Base-by-base conservation (phyloP, 768 basidiomycete genomes). In the Amanita phalloides region DNA sequence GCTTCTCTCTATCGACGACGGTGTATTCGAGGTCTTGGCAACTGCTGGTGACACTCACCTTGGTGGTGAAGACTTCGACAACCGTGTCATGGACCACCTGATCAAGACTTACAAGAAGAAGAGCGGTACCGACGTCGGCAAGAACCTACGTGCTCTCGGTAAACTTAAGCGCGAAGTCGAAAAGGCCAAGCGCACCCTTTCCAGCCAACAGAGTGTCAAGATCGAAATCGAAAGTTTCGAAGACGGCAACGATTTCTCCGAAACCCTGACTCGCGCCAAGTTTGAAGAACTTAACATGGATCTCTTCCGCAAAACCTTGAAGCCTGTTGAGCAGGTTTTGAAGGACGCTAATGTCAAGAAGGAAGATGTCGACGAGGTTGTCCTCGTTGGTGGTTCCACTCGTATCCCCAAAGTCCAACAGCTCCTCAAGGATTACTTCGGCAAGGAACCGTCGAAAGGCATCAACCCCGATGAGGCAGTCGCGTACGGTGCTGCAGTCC, bases 401-500 rank as follows among this genome's bases (percentile, higher is more conserved):
- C 94, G 95, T 84, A 99, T 99, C 62, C 95, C 95, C 69, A 96
- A 96, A 76, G 92, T 99, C 57, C 94, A 97, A 64, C 90, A 96
- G 62, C 90, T 98, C 66, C 83, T 99, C 65, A 93, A 92, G 71
- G 94, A 98, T 67, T 97, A 81, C 78, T 99, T 98, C 70, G 84
- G 91, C 66, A 96, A 90, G 75, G 95, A 97, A 67, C 93, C 93
- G 49, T 94, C 94, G 56, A 94, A 92, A 78, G 88, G 90, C 58
- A 99, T 97, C 75, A 97, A 99, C 79, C 93, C 94, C 49, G 95
- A 99, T 68, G 95, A 99, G 74, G 95, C 95, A 56, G 95, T 99
- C 59, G 93, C 95, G 43, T 97, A 96, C 62, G 95, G 95, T 78
- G 95, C 95, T 57, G 95, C 95, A 50, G 91, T 98, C 58, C 95